These are phyloP conservation scores for Calonectria pauciramosa DNA, from an alignment of 2,329 filamentous ascomycete species.

Conservation along the genomic window DNA sequence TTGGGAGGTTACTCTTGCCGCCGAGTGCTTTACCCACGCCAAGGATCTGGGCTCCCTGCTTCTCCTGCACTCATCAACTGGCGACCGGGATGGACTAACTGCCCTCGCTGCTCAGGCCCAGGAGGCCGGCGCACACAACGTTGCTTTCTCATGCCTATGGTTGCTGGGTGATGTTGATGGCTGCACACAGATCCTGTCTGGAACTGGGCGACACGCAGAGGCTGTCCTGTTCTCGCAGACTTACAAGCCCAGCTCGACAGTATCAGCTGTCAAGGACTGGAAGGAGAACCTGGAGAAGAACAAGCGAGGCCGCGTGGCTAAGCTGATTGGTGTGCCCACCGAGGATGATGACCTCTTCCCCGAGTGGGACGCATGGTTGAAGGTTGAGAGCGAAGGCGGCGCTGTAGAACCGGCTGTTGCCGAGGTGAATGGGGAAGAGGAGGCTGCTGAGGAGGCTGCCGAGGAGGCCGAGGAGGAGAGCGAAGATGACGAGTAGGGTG, in stretches of 20 bases:
- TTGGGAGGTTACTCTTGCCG: constrained; percentile 90
- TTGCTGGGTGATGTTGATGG: constrained; percentile 85
- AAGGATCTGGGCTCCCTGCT: constrained; percentile 92
- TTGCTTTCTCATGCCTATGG: constrained; percentile 94
- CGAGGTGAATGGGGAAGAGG: constrained; percentile 42
- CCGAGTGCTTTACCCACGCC: constrained; percentile 92
- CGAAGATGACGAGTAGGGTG: constrained; percentile 43
- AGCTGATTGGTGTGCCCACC: constrained; percentile 85
- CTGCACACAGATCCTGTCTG: constrained; percentile 83
- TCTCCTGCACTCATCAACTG: constrained; percentile 88
- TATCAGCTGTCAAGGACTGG: constrained; percentile 80
- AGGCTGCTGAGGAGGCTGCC: constrained; percentile 28
- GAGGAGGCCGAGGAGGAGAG: constrained; percentile 40
- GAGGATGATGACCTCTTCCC: constrained; percentile 93
- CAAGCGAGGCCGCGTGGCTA: constrained; percentile 87
- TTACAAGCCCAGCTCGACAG: constrained; percentile 86
- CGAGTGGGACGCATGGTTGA: constrained; percentile 93
- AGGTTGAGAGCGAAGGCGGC: constrained; percentile 81
- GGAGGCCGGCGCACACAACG: constrained; percentile 85
- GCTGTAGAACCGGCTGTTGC: constrained; percentile 40
- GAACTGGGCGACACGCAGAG: constrained; percentile 85
- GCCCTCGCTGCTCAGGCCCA: constrained; percentile 82
- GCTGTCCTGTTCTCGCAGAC: constrained; percentile 94
- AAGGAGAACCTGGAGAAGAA: constrained; percentile 86
- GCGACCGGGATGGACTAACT: constrained; percentile 80